Base-by-base conservation (phyloP, 2,329 filamentous ascomycete species). In the Xylaria arbuscula region DNA sequence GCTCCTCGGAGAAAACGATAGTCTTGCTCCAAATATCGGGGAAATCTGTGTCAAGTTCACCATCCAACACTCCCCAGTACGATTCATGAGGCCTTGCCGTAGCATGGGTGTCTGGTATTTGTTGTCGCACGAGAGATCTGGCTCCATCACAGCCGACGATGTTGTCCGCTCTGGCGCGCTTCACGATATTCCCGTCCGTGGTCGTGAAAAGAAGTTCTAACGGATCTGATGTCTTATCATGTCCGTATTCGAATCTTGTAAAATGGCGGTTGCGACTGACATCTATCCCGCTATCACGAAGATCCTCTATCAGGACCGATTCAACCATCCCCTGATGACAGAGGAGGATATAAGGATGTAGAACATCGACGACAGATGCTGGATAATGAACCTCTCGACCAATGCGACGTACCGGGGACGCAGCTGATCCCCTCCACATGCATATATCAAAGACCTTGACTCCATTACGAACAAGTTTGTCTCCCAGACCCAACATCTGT, bases 301-400 rank as follows among this genome's bases (percentile, higher is more conserved):
- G 84, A 74, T 93, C 91, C 9, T 91, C 84, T 60, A 93, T 86
- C 73, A 94, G 89, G 1, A 92, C 79, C 55, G 87, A 86, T 79
- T 93, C 92, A 0, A 93, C 86, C 86, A 93, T 92, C 56, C 92
- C 91, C 79, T 94, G 91, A 75, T 93, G 92, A 19, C 87, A 86
- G 22, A 88, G 81, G 69, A 88, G 80, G 68, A 88, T 87, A 70
- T 87, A 88, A 15, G 85, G 85, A 69, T 87, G 85, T 60, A 88
- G 75, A 11, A 88, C 84, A 73, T 88, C 86, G 58, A 88, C 78
- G 9, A 80, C 76, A 36, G 70, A 58, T 1, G 86, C 84, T 7
- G 89, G 91, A 76, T 93, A 93, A 77, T 93, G 91, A 17, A 89
- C 81, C 77, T 92, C 88, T 62, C 91, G 87, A 10, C 87, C 87